Evolutionary conservation across 2,329 filamentous ascomycete species (phyloP).

Genomic region (Exophiala sp.): DNA sequence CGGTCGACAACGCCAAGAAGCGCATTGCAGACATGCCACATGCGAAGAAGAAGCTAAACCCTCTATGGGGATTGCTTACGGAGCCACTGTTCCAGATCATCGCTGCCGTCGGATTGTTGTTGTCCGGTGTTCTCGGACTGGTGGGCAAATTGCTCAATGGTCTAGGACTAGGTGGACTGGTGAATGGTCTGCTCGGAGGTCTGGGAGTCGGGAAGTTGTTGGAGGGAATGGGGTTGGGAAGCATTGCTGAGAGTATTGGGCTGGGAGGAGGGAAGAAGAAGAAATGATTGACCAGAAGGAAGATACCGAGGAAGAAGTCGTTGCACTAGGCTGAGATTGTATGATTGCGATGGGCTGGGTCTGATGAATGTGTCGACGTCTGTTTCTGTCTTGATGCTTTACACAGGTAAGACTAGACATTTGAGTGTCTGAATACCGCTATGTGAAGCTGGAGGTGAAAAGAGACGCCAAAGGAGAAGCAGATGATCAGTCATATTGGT

Average conservation of each 20-base stretch:
- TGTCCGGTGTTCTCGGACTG: conserved; percentile 76
- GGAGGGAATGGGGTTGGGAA: conserved; percentile 61
- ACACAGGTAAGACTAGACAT: no score
- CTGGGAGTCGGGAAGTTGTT: conserved; percentile 71
- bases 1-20: conserved; percentile 81
- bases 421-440: no score
- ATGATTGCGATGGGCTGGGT: no score
- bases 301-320: no score
- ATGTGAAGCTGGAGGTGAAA: no score
- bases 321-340: background rate
- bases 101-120: conserved; percentile 74
- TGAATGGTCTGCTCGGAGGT: conserved; percentile 72
- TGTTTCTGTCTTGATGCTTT: no score
- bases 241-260: conserved; percentile 45
- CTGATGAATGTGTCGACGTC: background rate
- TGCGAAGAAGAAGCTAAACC: conserved; percentile 90
- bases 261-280: conserved; percentile 51
- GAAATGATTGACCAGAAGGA: conserved; percentile 33
- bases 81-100: conserved; percentile 92
- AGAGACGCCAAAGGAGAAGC: no score
- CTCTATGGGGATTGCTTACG: conserved; percentile 73
- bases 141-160: conserved; percentile 75
- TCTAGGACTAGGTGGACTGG: conserved; percentile 72
- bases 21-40: conserved; percentile 87
- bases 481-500: no score